Evolutionary conservation across 2,329 filamentous ascomycete species (phyloP).

Genomic region (Acephala macrosclerotiorum): DNA sequence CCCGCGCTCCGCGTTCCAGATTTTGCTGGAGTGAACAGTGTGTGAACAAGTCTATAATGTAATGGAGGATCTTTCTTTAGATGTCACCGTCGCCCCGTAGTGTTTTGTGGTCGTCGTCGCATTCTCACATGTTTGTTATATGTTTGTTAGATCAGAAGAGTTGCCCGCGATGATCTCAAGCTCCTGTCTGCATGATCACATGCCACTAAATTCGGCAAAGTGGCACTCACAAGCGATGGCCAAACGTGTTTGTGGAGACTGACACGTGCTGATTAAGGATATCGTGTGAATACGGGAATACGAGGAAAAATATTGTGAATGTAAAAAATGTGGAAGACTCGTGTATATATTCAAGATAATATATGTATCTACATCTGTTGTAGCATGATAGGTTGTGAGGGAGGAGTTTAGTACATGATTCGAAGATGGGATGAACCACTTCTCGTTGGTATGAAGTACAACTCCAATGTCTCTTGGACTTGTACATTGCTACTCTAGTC

Average conservation of each 20-base stretch:
- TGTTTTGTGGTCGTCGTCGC: slow-evolving; percentile 9
- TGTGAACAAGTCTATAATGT: background rate
- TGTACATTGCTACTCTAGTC: too few species aligned
- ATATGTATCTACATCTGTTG: too few species aligned
- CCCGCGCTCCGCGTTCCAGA: background rate
- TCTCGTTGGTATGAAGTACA: too few species aligned
- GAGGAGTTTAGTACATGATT: too few species aligned
- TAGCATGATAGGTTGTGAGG: too few species aligned
- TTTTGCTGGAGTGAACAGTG: background rate
- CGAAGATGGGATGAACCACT: too few species aligned
- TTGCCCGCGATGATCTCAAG: slow-evolving; percentile 16
- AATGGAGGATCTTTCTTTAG: background rate
- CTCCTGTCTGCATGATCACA: slow-evolving; percentile 25
- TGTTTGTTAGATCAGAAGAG: background rate
- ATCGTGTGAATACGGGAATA: background rate
- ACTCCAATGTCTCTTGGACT: too few species aligned
- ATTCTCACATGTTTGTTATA: slow-evolving; percentile 14
- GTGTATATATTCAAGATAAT: too few species aligned
- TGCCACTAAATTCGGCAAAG: slow-evolving; percentile 21
- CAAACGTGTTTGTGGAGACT: background rate
- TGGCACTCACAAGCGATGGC: background rate
- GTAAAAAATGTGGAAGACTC: background rate
- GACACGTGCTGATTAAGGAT: background rate
- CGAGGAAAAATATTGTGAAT: background rate
- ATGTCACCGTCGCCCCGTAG: slow-evolving; percentile 5